Evolutionary conservation across 352 stramenopile genomes (phyloP), one percentile per base, ranked within the genome.

Genomic region (Pythium volutum): DNA sequence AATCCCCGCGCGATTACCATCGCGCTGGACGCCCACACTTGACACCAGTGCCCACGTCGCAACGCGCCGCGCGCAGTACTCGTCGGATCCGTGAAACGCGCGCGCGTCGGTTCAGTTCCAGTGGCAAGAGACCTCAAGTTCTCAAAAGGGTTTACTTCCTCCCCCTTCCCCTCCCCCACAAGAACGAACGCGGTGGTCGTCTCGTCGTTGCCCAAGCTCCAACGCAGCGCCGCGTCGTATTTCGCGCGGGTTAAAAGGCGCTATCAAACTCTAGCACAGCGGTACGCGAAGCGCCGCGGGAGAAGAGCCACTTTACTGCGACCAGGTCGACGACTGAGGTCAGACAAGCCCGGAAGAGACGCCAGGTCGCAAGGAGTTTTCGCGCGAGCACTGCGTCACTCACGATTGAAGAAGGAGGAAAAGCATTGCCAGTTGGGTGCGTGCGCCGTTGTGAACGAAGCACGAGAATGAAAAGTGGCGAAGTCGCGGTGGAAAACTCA

Each of bases 401-500:
- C 12, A 18, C 38, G 16, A 15, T 39, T 51, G 53, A 52, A 34
- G 39, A 49, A 46, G 53, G 39, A 23, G 12, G 53, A 59, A 51
- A 29, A 59, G 42, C 42, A 48, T 49, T 49, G 39, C 33, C 22
- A 26, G 27, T 27, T 48, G 34, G 18, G 43, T 29, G 41, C 18
- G 41, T 31, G 38, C 14, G 7, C 10, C 18, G 2, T 20, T 31
- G n/a, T 1, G 20, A 49, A 34, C 20, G 36, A 31, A 54, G n/a
- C 27, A 70, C 62, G 64, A 64, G 22, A 48, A 70, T 70, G 64
- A 64, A 76, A 39, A 59, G 65, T 22, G 66, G 67, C 4, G 55
- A 85, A 75, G 66, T 83, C 43, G 73, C 70, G 3, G 66, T 87
- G 48, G 72, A 69, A 45, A 79, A 67, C 27, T 69, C 64, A 31